Evolutionary conservation across 306 rosid species (phyloP).

Genomic region (Ormosia semicastrata): DNA sequence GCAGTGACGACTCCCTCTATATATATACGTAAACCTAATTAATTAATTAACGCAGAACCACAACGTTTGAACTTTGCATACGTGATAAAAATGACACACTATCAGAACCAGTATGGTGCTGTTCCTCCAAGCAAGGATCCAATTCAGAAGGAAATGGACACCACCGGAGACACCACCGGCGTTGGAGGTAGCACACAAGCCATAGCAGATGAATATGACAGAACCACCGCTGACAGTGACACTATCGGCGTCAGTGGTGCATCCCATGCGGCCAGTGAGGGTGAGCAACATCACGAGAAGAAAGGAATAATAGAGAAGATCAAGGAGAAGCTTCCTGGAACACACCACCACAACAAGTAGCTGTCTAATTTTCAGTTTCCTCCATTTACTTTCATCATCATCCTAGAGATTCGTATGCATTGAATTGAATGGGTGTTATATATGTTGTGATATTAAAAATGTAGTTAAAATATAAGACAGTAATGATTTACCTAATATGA

Average conservation of each 20-base stretch:
- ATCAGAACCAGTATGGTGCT: conserved; percentile 47
- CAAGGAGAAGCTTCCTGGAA: conserved; percentile 38
- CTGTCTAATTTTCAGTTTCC: background rate
- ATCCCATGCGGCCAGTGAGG: background rate
- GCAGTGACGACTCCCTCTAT: background rate
- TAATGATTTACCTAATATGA: no score
- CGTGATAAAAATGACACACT: conserved; percentile 15
- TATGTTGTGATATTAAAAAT: no score
- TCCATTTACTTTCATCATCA: background rate
- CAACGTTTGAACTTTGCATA: background rate
- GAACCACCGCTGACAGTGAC: background rate
- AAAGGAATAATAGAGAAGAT: conserved; percentile 43
- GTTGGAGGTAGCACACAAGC: background rate
- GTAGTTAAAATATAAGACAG: no score
- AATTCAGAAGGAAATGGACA: conserved; percentile 27
- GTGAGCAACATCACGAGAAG: conserved; percentile 10
- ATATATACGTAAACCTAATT: background rate
- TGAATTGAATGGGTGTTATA: no score
- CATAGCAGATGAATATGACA: background rate
- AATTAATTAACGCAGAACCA: background rate
- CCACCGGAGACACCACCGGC: conserved; percentile 12
- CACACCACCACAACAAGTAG: conserved; percentile 23
- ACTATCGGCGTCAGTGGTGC: background rate
- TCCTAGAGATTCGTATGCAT: no score
- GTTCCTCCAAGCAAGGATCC: conserved; percentile 28